These are phyloP conservation scores for Ogataea degrootiae DNA, from an alignment of 805 yeast genomes.

Conservation along the genomic window DNA sequence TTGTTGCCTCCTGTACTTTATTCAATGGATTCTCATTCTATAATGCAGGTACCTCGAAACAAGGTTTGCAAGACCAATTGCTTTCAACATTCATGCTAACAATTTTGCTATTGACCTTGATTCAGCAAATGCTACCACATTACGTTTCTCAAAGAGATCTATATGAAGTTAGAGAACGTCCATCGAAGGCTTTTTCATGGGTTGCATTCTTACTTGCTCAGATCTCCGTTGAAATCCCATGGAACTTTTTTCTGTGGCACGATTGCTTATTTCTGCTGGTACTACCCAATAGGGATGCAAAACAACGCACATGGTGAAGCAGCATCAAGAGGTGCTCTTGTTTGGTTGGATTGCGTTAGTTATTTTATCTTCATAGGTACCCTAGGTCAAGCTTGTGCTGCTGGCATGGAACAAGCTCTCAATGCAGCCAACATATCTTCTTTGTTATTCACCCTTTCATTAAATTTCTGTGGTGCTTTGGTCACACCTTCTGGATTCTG, in stretches of 20 bases:
- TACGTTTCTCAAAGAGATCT: constrained; percentile 58
- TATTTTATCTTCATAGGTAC: constrained; percentile 55
- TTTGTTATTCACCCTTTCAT: constrained; percentile 46
- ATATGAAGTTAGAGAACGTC: constrained; percentile 70
- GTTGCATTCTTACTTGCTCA: constrained; percentile 56
- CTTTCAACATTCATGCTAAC: constrained; percentile 62
- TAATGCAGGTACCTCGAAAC: constrained; percentile 52
- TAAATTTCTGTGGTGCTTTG: constrained; percentile 73
- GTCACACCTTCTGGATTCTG: constrained; percentile 55
- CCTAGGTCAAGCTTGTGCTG: constrained; percentile 53
- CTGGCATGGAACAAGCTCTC: constrained; percentile 47
- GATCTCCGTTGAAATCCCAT: constrained; percentile 62
- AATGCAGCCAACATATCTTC: constrained; percentile 36
- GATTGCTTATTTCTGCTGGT: constrained; percentile 56
- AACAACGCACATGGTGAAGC: constrained; percentile 45
- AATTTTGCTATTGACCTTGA: constrained; percentile 42
- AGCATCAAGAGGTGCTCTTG: constrained; percentile 50
- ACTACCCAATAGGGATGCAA: constrained; percentile 70
- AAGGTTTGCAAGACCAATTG: constrained; percentile 76
- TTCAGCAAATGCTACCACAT: constrained; percentile 57
- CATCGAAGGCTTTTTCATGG: constrained; percentile 70
- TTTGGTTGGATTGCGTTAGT: constrained; percentile 34
- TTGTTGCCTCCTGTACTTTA: constrained; percentile 49
- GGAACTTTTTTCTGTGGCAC: constrained; percentile 58
- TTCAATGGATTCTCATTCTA: constrained; percentile 65